phyloP scores from a whole-genome alignment of 139 green algal genomes.

The Spirogloea muscicola region DNA sequence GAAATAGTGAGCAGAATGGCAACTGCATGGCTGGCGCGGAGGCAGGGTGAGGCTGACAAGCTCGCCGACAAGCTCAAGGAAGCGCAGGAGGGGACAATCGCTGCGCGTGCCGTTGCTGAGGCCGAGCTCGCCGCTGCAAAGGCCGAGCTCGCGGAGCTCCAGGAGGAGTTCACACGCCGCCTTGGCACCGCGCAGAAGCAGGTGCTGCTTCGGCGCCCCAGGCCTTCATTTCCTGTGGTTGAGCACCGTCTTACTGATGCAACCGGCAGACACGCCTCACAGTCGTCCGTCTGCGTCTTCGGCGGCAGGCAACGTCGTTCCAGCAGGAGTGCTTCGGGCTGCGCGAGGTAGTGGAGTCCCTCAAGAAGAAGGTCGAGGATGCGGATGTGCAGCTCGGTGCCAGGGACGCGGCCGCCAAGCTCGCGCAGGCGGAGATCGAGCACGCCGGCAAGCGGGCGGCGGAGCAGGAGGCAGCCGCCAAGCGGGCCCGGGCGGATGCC shows the following conservation, averaged over 20 bases:
- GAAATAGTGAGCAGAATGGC: background rate
- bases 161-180: slow-evolving; percentile 76
- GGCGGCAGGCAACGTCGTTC: slow-evolving; percentile 22
- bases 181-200: slow-evolving; percentile 55
- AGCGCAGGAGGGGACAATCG: slow-evolving; percentile 4
- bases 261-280: too few species aligned
- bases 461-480: slow-evolving; percentile 4
- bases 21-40: background rate
- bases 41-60: slow-evolving; percentile 54
- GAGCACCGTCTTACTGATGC: background rate
- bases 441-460: slow-evolving; percentile 1
- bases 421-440: slow-evolving; percentile 10
- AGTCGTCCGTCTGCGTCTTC: too few species aligned
- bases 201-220: background rate
- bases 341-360: slow-evolving; percentile 18
- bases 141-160: slow-evolving; percentile 69
- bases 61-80: slow-evolving; percentile 67
- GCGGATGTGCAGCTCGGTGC: slow-evolving; percentile 1
- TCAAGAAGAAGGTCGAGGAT: slow-evolving; percentile 31
- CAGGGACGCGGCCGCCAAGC: slow-evolving; percentile 13
- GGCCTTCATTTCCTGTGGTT: background rate
- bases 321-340: slow-evolving; percentile 38
- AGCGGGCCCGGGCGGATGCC: slow-evolving; percentile 6
- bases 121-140: slow-evolving; percentile 43
- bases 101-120: too few species aligned